Evolutionary conservation across 1,139 yeast genomes (phyloP).

Genomic region (Candida sojae): DNA sequence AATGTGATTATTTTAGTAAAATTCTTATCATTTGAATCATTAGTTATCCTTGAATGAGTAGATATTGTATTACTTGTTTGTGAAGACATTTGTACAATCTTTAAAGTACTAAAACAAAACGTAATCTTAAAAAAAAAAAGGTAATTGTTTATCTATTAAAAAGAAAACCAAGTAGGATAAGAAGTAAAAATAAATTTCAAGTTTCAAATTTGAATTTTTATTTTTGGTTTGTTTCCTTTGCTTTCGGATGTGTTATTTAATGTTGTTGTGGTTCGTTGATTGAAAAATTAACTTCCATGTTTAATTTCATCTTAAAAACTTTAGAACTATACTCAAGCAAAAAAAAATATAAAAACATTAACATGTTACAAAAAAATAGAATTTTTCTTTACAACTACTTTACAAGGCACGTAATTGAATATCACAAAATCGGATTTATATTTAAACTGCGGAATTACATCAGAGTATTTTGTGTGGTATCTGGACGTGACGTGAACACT

Average conservation of each 20-base stretch:
- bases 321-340: background rate
- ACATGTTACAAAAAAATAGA: too few species aligned
- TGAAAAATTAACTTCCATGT: constrained; percentile 3
- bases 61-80: background rate
- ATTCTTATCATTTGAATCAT: constrained; percentile 4
- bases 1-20: constrained; percentile 8
- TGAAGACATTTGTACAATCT: background rate
- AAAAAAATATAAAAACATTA: background rate
- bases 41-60: background rate
- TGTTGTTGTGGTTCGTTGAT: constrained; percentile 1
- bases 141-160: too few species aligned
- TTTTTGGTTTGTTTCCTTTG: too few species aligned
- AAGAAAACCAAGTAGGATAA: too few species aligned
- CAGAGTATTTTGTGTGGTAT: constrained; percentile 9
- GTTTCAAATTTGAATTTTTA: too few species aligned
- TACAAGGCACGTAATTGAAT: background rate
- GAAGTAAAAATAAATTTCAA: too few species aligned
- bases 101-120: too few species aligned
- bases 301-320: constrained; percentile 4
- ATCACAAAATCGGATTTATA: background rate
- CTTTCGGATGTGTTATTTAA: background rate
- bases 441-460: background rate
- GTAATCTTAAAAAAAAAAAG: too few species aligned
- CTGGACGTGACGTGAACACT: constrained; percentile 8
- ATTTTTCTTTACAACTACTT: background rate